Conservation (phyloP, 2,329 filamentous ascomycete genomes). For the Sordariomycetes sp. region DNA sequence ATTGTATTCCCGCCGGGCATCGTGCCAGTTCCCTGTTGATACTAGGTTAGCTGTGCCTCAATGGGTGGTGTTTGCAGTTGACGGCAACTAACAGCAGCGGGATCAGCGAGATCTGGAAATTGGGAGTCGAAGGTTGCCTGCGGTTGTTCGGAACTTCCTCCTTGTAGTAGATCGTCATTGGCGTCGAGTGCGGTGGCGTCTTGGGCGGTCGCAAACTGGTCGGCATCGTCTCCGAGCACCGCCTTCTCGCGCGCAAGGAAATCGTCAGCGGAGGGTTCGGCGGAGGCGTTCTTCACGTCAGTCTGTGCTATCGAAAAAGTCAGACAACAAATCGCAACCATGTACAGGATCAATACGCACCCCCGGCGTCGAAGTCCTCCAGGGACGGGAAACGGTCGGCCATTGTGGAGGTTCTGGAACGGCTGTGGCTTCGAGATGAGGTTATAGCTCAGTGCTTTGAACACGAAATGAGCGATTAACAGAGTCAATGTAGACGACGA, state of each 20-base stretch:
- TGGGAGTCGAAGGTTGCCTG: conserved; percentile 67
- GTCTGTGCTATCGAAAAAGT: conserved; percentile 52
- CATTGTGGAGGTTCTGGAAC: conserved; percentile 34
- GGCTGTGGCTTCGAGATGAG: not conserved
- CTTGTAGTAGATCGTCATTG: conserved; percentile 60
- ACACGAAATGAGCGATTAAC: not conserved
- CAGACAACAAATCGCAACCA: not conserved
- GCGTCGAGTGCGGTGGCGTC: conserved; percentile 59
- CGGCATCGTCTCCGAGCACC: conserved; percentile 81
- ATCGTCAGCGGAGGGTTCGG: conserved; percentile 59
- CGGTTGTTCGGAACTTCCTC: conserved; percentile 51
- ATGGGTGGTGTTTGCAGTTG: not conserved
- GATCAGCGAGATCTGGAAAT: conserved; percentile 67
- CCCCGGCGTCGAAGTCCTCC: conserved; percentile 65
- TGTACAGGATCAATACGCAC: conserved; percentile 26
- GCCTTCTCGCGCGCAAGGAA: conserved; percentile 91
- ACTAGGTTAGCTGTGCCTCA: not conserved
- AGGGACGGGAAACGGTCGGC: conserved; percentile 72
- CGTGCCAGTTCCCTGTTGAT: conserved; percentile 17
- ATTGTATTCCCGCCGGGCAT: conserved; percentile 35
- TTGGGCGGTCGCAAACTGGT: conserved; percentile 73
- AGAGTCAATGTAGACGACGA: not conserved
- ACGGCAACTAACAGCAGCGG: conserved; percentile 19
- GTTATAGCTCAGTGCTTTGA: too few species aligned
- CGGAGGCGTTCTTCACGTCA: conserved; percentile 48